Evolutionary conservation across 2,329 filamentous ascomycete genomes (phyloP).

Genomic region (Penicillium brevicompactum): DNA sequence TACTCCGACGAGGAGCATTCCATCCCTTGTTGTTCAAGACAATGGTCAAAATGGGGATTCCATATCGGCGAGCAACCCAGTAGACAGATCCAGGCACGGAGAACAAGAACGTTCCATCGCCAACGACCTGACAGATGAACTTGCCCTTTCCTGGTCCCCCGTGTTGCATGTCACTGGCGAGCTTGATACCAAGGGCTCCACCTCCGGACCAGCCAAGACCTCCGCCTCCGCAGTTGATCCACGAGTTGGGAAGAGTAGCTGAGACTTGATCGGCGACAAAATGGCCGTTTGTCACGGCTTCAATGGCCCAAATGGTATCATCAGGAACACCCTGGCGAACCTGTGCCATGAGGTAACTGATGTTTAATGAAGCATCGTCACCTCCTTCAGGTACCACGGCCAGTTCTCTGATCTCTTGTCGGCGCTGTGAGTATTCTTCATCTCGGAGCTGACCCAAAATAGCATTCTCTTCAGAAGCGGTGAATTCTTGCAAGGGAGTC

Average conservation of each 20-base stretch:
- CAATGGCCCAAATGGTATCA: slow-evolving; percentile 74
- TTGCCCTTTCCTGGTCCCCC: slow-evolving; percentile 56
- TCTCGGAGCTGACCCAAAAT: slow-evolving; percentile 59
- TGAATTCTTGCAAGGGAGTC: slow-evolving; percentile 44
- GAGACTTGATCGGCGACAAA: slow-evolving; percentile 73
- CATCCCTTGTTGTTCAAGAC: slow-evolving; percentile 72
- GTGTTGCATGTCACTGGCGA: slow-evolving; percentile 61
- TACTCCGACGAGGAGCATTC: slow-evolving; percentile 65
- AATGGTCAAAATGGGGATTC: slow-evolving; percentile 67
- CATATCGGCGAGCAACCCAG: slow-evolving; percentile 68
- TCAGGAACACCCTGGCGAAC: slow-evolving; percentile 60
- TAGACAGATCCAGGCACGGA: slow-evolving; percentile 66
- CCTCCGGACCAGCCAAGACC: slow-evolving; percentile 82
- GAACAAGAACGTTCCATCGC: slow-evolving; percentile 70
- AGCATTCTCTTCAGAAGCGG: slow-evolving; percentile 44
- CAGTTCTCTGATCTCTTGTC: slow-evolving; percentile 61
- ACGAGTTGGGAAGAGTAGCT: slow-evolving; percentile 67
- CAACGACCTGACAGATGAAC: slow-evolving; percentile 66
- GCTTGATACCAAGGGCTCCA: slow-evolving; percentile 73
- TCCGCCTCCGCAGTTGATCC: slow-evolving; percentile 80
- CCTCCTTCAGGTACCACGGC: slow-evolving; percentile 56
- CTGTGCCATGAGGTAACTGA: slow-evolving; percentile 58
- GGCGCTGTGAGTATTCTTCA: slow-evolving; percentile 58
- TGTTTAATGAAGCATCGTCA: slow-evolving; percentile 63
- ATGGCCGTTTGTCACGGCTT: slow-evolving; percentile 72